phyloP scores from a whole-genome alignment of 768 basidiomycete species.

The Russula abietina region DNA sequence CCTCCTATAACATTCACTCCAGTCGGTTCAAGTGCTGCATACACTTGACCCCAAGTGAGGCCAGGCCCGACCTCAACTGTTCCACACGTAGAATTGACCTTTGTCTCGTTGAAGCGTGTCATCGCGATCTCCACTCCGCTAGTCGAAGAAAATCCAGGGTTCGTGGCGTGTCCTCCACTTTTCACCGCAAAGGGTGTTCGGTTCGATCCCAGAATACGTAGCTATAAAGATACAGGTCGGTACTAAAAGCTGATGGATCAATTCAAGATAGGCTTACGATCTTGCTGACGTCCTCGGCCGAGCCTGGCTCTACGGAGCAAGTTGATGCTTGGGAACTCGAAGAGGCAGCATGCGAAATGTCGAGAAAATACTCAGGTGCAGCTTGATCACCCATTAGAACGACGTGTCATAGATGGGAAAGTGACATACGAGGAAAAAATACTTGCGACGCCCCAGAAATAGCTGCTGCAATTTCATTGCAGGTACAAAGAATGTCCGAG shows the following conservation, averaged over 20 bases:
- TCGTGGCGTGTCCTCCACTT: neutral
- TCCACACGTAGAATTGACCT: neutral
- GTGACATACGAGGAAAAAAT: neutral
- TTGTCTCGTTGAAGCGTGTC: neutral
- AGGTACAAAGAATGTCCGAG: neutral
- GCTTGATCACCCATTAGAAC: neutral
- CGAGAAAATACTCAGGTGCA: slow-evolving; percentile 10
- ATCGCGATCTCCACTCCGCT: neutral
- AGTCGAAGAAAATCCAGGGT: neutral
- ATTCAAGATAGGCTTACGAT: slow-evolving; percentile 16
- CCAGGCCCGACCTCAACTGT: slow-evolving; percentile 7
- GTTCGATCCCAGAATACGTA: neutral
- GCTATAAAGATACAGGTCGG: neutral
- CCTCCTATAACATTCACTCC: slow-evolving; percentile 3
- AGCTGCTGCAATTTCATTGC: neutral
- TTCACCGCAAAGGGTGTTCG: slow-evolving; percentile 1
- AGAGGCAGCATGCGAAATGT: neutral
- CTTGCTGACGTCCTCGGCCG: slow-evolving; percentile 18
- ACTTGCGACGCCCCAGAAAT: slow-evolving; percentile 2
- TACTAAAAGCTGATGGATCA: slow-evolving; percentile 4
- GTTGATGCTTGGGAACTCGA: slow-evolving; percentile 13
- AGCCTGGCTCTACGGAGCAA: slow-evolving; percentile 24
- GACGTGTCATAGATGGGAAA: neutral
- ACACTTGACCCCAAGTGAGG: neutral
- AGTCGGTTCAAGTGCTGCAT: neutral